Evolutionary conservation across 371 early-diverging fungal genomes (phyloP).

Genomic region (Actinomortierella wolfii): DNA sequence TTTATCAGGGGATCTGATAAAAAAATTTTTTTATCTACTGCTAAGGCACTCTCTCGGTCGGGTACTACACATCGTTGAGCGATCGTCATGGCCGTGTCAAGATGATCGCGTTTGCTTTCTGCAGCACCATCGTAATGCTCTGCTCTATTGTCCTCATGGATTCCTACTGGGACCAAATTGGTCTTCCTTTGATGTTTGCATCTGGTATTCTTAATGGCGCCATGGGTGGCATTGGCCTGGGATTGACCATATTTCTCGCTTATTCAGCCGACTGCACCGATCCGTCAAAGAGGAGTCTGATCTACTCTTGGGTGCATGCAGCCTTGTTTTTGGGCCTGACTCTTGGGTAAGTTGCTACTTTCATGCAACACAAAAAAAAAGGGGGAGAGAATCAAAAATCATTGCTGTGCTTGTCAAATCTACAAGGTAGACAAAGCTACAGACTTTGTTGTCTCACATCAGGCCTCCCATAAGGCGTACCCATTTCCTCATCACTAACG

Average conservation of each 20-base stretch:
- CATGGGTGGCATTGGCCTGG: conserved; percentile 17
- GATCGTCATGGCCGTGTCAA: conserved; percentile 27
- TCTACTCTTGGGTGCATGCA: conserved; percentile 31
- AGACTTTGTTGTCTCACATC: too few species aligned
- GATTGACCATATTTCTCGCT: conserved; percentile 25
- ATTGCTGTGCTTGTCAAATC: too few species aligned
- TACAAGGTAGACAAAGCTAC: too few species aligned
- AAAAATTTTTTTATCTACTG: too few species aligned
- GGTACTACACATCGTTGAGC: conserved; percentile 35
- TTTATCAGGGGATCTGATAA: too few species aligned
- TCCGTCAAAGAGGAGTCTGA: conserved; percentile 20
- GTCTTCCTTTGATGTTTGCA: conserved; percentile 22
- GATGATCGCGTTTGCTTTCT: conserved; percentile 10
- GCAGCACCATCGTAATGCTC: conserved; percentile 10
- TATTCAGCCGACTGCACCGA: conserved; percentile 43
- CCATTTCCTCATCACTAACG: too few species aligned
- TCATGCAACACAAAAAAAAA: too few species aligned
- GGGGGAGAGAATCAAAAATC: too few species aligned
- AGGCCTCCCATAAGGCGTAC: too few species aligned
- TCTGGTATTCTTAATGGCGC: conserved; percentile 18
- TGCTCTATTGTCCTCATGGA: conserved; percentile 11
- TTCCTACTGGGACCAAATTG: conserved; percentile 33
- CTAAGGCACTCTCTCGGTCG: conserved; percentile 21
- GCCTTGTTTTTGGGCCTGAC: conserved; percentile 23
- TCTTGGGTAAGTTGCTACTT: conserved; percentile 16